These are phyloP conservation scores for Pythium sukuiense DNA, from an alignment of 352 stramenopile species.

Conservation along the genomic window DNA sequence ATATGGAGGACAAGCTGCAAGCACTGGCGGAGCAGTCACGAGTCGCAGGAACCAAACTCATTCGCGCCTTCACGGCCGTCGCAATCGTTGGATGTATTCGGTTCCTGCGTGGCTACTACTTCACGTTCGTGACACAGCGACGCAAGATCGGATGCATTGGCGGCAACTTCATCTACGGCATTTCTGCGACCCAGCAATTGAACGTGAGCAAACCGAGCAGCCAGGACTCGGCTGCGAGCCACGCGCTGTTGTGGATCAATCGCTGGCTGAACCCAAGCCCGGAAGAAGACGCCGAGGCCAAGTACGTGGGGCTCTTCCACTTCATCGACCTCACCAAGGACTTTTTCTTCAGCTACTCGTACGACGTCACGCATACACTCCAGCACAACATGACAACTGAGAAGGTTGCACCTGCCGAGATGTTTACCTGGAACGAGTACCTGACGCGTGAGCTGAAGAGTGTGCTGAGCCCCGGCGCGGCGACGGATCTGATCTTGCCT, in stretches of 20 bases:
- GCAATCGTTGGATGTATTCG: slow-evolving; percentile 98
- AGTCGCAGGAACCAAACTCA: slow-evolving; percentile 40
- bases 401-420: slow-evolving; percentile 85
- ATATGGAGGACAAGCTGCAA: slow-evolving; percentile 82
- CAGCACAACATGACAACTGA: slow-evolving; percentile 97
- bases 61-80: slow-evolving; percentile 89
- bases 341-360: slow-evolving; percentile 99
- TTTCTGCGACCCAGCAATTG: slow-evolving; percentile 93
- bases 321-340: slow-evolving; percentile 99
- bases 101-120: slow-evolving; percentile 98
- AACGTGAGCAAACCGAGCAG: slow-evolving; percentile 66
- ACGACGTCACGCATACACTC: slow-evolving; percentile 96
- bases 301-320: slow-evolving; percentile 97
- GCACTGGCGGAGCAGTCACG: slow-evolving; percentile 49
- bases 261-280: slow-evolving; percentile 83
- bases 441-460: slow-evolving; percentile 91
- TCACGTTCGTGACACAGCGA: slow-evolving; percentile 97
- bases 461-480: slow-evolving; percentile 81
- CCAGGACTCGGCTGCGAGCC: slow-evolving; percentile 36
- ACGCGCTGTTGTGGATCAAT: slow-evolving; percentile 67
- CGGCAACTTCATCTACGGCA: slow-evolving; percentile 97
- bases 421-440: slow-evolving; percentile 98
- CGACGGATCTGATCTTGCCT: slow-evolving; percentile 88
- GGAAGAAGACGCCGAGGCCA: slow-evolving; percentile 80
- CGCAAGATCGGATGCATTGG: slow-evolving; percentile 96